Conservation (phyloP, 371 early-diverging fungal genomes). For the Coemansia sp. region DNA sequence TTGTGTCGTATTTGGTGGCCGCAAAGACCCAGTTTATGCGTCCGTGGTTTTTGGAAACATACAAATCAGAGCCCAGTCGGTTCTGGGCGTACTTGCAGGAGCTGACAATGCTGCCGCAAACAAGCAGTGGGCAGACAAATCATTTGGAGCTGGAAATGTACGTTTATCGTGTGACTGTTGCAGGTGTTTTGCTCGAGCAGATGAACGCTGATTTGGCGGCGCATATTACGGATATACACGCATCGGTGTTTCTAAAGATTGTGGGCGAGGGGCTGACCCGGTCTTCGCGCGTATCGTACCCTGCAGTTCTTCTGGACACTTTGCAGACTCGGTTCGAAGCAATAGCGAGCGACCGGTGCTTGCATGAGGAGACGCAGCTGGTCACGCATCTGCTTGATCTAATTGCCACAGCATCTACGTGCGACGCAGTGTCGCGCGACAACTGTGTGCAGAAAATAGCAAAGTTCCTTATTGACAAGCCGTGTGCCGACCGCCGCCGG, state of each 20-base stretch:
- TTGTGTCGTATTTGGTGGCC: slow-evolving; percentile 20
- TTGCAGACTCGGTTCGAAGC: neutral
- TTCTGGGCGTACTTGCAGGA: slow-evolving; percentile 22
- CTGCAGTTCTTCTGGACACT: neutral
- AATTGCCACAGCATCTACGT: slow-evolving; percentile 8
- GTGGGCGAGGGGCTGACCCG: neutral
- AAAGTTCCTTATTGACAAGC: slow-evolving; percentile 4
- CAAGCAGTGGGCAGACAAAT: neutral
- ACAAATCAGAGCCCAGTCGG: neutral
- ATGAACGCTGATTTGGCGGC: slow-evolving; percentile 32
- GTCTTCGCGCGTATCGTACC: slow-evolving; percentile 6
- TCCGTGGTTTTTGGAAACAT: slow-evolving; percentile 34
- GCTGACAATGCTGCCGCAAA: slow-evolving; percentile 20
- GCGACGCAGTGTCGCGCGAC: slow-evolving; percentile 9
- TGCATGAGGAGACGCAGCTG: slow-evolving; percentile 9
- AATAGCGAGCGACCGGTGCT: slow-evolving; percentile 1
- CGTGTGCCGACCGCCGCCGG: neutral
- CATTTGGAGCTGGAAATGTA: slow-evolving; percentile 37
- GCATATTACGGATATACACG: slow-evolving; percentile 1
- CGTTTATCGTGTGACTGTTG: slow-evolving; percentile 21
- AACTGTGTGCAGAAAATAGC: slow-evolving; percentile 25
- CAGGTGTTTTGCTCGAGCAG: slow-evolving; percentile 36
- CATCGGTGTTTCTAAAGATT: slow-evolving; percentile 20
- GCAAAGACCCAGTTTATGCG: slow-evolving; percentile 21
- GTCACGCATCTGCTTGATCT: slow-evolving; percentile 26